Conservation (phyloP, 768 basidiomycete species). For the Myochromella boudieri region DNA sequence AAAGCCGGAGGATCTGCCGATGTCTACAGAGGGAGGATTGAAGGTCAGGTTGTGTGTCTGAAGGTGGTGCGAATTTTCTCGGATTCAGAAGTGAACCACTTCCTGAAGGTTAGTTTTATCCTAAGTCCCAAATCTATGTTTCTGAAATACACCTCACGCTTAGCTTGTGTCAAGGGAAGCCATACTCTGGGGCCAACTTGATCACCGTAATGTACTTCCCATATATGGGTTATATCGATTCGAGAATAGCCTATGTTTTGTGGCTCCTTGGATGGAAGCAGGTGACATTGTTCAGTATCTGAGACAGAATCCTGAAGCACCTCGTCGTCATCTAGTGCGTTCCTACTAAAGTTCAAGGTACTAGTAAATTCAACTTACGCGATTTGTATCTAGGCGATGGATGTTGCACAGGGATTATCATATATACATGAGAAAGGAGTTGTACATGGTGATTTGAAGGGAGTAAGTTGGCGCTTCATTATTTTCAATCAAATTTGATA, state of each 20-base stretch:
- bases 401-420: slow-evolving; percentile 5
- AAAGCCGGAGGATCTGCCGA: slow-evolving; percentile 4
- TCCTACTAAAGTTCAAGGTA: neutral
- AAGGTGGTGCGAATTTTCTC: neutral
- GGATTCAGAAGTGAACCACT: neutral
- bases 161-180: slow-evolving; percentile 4
- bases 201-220: slow-evolving; percentile 5
- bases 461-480: neutral
- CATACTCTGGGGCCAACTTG: slow-evolving; percentile 7
- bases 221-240: slow-evolving; percentile 9
- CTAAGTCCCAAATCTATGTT: neutral
- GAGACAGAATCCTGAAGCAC: neutral
- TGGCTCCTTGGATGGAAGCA: slow-evolving; percentile 11
- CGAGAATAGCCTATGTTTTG: neutral
- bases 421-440: slow-evolving; percentile 7
- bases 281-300: slow-evolving; percentile 6
- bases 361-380: neutral
- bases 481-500: neutral
- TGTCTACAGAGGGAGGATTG: slow-evolving; percentile 2
- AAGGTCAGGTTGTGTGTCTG: neutral
- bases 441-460: slow-evolving; percentile 9
- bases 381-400: neutral
- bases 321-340: slow-evolving; percentile 1
- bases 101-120: neutral
- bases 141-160: neutral